Base-by-base conservation (phyloP, 1,284 basidiomycete species). In the Mycena citricolor region DNA sequence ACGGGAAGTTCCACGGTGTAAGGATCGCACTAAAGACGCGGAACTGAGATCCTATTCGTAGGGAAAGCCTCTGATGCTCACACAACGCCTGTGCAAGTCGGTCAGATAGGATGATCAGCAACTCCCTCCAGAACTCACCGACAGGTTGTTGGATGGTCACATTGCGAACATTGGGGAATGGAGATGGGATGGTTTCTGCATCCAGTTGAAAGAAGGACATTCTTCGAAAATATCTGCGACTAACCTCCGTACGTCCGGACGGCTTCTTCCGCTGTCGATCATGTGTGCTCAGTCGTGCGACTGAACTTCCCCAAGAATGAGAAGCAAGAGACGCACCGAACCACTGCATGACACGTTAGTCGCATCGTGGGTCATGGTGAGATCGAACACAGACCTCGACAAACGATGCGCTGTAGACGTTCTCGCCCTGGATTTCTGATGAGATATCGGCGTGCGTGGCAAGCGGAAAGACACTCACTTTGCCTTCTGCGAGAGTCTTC, bases 61-160 rank as follows among this genome's bases (percentile, higher is more conserved):
- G n/a, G n/a, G n/a, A n/a, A n/a, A n/a, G n/a, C n/a, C n/a, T n/a
- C n/a, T n/a, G 12, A 47, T 4, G 67, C 76, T 38, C 65, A 82
- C 80, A 82, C 80, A 30, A 82, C 79, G 54, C 79, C 78, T 80
- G 50, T 24, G 16, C 46, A 32, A 32, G n/a, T n/a, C n/a, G n/a
- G n/a, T n/a, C n/a, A n/a, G n/a, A n/a, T n/a, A n/a, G n/a, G n/a
- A n/a, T n/a, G n/a, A n/a, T n/a, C n/a, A n/a, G n/a, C n/a, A n/a
- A n/a, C n/a, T n/a, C n/a, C n/a, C n/a, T n/a, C n/a, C n/a, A n/a
- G n/a, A n/a, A 64, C 76, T 54, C 54, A 83, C 94, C 94, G 49
- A 97, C 71, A 5, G 94, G 94, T 65, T 99, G 94, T 67, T 94
- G 94, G 57, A 97, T 84, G n/a, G 91, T 86, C 14, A 97, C 67